These are phyloP conservation scores for Neonectria sp. DNA, from an alignment of 2,329 filamentous ascomycete genomes.

Conservation along the genomic window DNA sequence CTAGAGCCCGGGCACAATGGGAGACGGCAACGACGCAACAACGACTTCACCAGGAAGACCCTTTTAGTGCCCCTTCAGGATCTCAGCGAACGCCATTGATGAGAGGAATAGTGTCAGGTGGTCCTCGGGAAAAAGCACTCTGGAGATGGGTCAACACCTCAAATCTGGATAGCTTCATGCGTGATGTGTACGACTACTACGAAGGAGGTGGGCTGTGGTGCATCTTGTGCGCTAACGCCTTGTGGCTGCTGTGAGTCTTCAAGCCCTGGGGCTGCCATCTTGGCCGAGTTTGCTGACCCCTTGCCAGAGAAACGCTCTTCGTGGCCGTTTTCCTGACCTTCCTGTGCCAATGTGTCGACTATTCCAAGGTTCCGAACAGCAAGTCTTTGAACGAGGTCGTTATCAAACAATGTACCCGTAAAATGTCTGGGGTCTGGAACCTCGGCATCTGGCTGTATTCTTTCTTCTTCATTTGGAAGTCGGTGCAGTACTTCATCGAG, in stretches of 20 bases:
- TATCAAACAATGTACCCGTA: slow-evolving; percentile 81
- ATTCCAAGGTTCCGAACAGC: slow-evolving; percentile 79
- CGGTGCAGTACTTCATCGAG: slow-evolving; percentile 81
- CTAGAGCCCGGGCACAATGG: slow-evolving; percentile 67
- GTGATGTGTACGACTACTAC: slow-evolving; percentile 89
- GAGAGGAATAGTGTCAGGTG: slow-evolving; percentile 50
- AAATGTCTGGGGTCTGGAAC: slow-evolving; percentile 84
- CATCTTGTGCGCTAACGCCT: slow-evolving; percentile 79
- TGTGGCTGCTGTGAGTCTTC: slow-evolving; percentile 79
- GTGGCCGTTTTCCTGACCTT: slow-evolving; percentile 88
- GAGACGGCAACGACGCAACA: slow-evolving; percentile 68
- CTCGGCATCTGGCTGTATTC: slow-evolving; percentile 86
- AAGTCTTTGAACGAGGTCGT: slow-evolving; percentile 67
- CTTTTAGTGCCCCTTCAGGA: slow-evolving; percentile 29
- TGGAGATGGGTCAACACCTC: slow-evolving; percentile 95
- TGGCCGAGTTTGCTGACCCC: slow-evolving; percentile 18
- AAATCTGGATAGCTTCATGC: slow-evolving; percentile 90
- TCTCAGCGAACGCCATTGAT: slow-evolving; percentile 49
- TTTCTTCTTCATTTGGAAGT: slow-evolving; percentile 88
- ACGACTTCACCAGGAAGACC: slow-evolving; percentile 61
- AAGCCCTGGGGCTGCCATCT: too few species aligned
- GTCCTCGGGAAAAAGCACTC: slow-evolving; percentile 80
- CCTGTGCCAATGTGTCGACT: slow-evolving; percentile 88
- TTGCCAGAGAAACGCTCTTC: slow-evolving; percentile 80
- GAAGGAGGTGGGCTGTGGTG: slow-evolving; percentile 87